Base-by-base conservation (phyloP, 2,329 filamentous ascomycete species). In the Stemphylium beticola region DNA sequence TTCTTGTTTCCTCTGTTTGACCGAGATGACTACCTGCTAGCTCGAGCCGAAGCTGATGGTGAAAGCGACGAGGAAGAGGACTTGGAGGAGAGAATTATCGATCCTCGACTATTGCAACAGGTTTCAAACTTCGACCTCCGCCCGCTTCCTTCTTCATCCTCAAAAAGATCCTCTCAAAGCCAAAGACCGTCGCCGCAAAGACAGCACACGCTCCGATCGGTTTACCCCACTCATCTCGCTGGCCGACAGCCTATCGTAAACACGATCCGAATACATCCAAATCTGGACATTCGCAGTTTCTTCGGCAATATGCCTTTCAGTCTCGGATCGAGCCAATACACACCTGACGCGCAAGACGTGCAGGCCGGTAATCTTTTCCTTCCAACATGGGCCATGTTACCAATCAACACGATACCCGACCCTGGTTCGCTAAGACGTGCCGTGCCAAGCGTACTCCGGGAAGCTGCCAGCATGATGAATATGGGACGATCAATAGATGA, bases 321-420 rank as follows among this genome's bases (percentile, higher is more conserved):
- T 12, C 31, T 60, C 4, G 46, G 37, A 36, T 41, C 53, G 8
- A 61, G 57, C 22, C 53, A 59, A 24, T 60, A 59, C 26, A 48
- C 60, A 0, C 29, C 49, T 7, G 55, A 58, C 1, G 42, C 56
- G 0, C 62, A 64, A 32, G 43, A 60, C 8, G 46, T 47, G 2
- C 59, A 60, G 4, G 47, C 51, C 3, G 54, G 50, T 17, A 64
- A 68, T 26, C 31, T 68, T 1, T 64, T 56, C 11, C 17, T 68
- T n/a, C 65, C 65, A 2, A 67, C 59, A 3, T 68, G 65, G 65
- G 57, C 65, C 7, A 68, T 68, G 65, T 57, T 65, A 49, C 58
- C 65, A 3, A 55, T 66, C 7, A 68, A 60, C 31, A 64, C 64
- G 2, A 44, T 53, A 9, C 58, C 62, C 1, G 64, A 67, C 26